Evolutionary conservation across 2,329 filamentous ascomycete species (phyloP).

Genomic region (Arthrobotrys conoides): DNA sequence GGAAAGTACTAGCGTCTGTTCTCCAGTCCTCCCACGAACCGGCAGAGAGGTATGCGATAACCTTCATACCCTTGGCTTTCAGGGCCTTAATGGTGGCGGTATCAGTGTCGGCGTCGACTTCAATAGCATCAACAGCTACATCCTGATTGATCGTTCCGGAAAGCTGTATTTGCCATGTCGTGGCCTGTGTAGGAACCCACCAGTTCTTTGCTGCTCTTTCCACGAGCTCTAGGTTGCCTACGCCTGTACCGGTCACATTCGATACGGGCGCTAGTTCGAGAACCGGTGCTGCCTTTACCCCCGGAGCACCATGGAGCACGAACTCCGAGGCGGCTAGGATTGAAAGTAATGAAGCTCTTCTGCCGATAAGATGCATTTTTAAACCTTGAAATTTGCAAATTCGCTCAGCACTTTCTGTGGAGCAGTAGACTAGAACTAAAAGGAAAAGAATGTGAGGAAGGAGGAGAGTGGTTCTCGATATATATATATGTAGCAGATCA

Average conservation of each 20-base stretch:
- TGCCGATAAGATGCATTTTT: slow-evolving; percentile 50
- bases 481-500: slow-evolving; percentile 28
- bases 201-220: slow-evolving; percentile 27
- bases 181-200: slow-evolving; percentile 48
- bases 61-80: slow-evolving; percentile 72
- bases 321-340: slow-evolving; percentile 44
- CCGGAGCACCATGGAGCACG: slow-evolving; percentile 24
- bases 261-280: slow-evolving; percentile 8
- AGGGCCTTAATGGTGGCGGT: slow-evolving; percentile 69
- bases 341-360: slow-evolving; percentile 42
- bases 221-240: slow-evolving; percentile 4
- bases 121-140: slow-evolving; percentile 69
- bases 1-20: slow-evolving; percentile 73
- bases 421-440: not conserved
- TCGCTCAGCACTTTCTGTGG: not conserved
- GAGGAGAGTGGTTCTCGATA: not conserved
- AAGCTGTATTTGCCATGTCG: slow-evolving; percentile 57
- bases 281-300: slow-evolving; percentile 35
- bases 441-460: not conserved
- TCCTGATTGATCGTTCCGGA: slow-evolving; percentile 66
- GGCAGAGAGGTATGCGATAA: slow-evolving; percentile 82
- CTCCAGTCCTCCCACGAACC: slow-evolving; percentile 78
- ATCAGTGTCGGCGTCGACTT: slow-evolving; percentile 72
- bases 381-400: slow-evolving; percentile 13
- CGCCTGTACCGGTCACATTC: not conserved